Base-by-base conservation (phyloP, 2,329 filamentous ascomycete genomes). In the Purpureocillium lavendulum region DNA sequence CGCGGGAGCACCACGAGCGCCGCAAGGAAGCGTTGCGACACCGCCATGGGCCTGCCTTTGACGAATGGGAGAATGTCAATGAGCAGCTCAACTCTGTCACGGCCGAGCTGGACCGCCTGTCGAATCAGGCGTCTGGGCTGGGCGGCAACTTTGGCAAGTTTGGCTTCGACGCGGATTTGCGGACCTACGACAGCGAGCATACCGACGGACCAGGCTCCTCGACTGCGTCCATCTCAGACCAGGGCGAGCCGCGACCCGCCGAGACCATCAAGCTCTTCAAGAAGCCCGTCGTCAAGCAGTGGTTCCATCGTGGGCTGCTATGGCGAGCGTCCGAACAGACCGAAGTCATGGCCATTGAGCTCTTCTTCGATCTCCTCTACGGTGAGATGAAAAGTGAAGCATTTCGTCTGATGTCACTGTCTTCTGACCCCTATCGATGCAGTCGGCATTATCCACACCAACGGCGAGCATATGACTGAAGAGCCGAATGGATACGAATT, bases 301-400 rank as follows among this genome's bases (percentile, higher is more conserved):
- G 81, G 58, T 81, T 81, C 49, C 77, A 82, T 52, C 75, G 75
- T 42, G 77, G 77, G 1, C 64, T 82, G 11, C 57, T 83, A 7
- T 82, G 78, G 78, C 65, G 79, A 36, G 71, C 75, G 2, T 68
- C 67, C 7, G 70, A 73, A 37, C 61, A 66, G 15, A 74, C 77
- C n/a, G 70, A 80, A 55, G 75, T 81, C 6, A 74, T 74, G 46
- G 71, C 67, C 13, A 81, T 80, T 49, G 79, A 82, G 54, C 67
- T 83, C 2, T 82, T 82, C 49, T 69, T 80, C 11, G 79, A 82
- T 49, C 62, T 81, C 29, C 65, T 80, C 30, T 80, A 80, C 44
- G 65, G 59, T 62, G 45, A 38, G 51, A 34, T 10, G 12, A 35
- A 10, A 26, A 10, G 21, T 10, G 6, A 5, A 10, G 21, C 5